Conservation (phyloP, 352 stramenopile genomes). For the Halophytophthora polymorphica region DNA sequence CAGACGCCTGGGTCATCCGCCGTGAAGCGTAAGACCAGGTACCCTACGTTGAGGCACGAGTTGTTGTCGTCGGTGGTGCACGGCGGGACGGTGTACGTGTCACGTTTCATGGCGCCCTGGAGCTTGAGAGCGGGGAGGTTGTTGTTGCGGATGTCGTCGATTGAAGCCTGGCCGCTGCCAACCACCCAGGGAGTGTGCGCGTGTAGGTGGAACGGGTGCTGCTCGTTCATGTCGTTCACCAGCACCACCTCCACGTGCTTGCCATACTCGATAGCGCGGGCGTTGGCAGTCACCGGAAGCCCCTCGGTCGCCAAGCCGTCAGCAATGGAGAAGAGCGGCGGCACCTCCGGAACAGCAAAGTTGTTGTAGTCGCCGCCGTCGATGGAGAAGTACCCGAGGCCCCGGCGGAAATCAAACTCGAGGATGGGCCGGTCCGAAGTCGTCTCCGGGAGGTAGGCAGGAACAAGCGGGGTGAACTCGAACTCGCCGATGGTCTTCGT, state of each 20-base stretch:
- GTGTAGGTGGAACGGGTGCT: constrained; percentile 34
- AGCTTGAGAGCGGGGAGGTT: constrained; percentile 14
- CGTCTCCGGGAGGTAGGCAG: constrained; percentile 3
- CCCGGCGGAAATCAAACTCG: constrained; percentile 19
- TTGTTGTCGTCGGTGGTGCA: constrained; percentile 10
- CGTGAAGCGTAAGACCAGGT: constrained; percentile 22
- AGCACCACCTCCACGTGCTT: constrained; percentile 26
- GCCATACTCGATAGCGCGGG: constrained; percentile 6
- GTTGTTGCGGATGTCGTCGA: constrained; percentile 7
- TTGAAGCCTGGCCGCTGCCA: constrained; percentile 10
- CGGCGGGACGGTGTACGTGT: constrained; percentile 19
- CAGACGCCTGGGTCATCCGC: constrained; percentile 27
- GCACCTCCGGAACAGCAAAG: constrained; percentile 11
- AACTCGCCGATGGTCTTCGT: constrained; percentile 19
- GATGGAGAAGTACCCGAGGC: constrained; percentile 20
- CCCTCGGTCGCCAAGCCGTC: constrained; percentile 7
- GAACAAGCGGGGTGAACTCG: constrained; percentile 18
- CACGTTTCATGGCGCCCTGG: constrained; percentile 8
- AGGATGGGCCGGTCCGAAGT: constrained; percentile 20
- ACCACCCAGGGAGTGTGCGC: constrained; percentile 18
- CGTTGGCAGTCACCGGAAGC: constrained; percentile 5
- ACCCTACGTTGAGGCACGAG: constrained; percentile 11
- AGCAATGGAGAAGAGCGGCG: constrained; percentile 10
- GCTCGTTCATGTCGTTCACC: constrained; percentile 18
- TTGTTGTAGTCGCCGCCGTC: constrained; percentile 13